Conservation (phyloP, 352 stramenopile species). For the Salisapilia sapeloensis region DNA sequence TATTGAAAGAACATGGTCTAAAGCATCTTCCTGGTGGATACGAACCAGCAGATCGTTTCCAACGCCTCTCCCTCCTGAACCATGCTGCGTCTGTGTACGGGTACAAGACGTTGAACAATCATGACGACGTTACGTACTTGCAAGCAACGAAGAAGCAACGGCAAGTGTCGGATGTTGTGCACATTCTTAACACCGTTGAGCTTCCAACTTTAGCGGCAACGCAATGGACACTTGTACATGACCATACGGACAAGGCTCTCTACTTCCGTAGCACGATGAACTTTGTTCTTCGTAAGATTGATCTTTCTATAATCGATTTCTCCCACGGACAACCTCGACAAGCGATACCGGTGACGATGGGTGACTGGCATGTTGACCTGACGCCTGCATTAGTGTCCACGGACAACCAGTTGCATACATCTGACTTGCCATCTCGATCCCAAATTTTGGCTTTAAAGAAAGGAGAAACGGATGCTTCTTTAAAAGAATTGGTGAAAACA, state of each 20-base stretch:
- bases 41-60: conserved; percentile 25
- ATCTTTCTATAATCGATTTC: conserved; percentile 43
- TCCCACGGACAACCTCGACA: conserved; percentile 12
- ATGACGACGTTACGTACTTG: conserved; percentile 19
- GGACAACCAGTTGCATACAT: conserved; percentile 18
- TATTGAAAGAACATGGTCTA: conserved; percentile 12
- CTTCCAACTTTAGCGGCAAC: conserved; percentile 25
- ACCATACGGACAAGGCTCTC: conserved; percentile 38
- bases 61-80: conserved; percentile 54
- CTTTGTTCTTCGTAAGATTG: conserved; percentile 39
- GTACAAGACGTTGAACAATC: conserved; percentile 11
- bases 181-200: conserved; percentile 51
- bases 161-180: conserved; percentile 26
- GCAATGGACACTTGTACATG: conserved; percentile 51
- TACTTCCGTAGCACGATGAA: conserved; percentile 59
- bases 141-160: conserved; percentile 34
- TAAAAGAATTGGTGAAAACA: too few relatives aligned
- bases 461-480: conserved; percentile 1
- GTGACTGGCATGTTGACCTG: conserved; percentile 44
- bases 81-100: conserved; percentile 11
- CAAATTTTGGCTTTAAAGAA: conserved; percentile 24
- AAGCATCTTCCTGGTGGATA: conserved; percentile 29
- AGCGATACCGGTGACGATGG: conserved; percentile 38
- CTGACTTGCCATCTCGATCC: conserved; percentile 38
- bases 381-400: conserved; percentile 20